Evolutionary conservation across 2,329 filamentous ascomycete species (phyloP).

Genomic region (Lachnellula willkommii): DNA sequence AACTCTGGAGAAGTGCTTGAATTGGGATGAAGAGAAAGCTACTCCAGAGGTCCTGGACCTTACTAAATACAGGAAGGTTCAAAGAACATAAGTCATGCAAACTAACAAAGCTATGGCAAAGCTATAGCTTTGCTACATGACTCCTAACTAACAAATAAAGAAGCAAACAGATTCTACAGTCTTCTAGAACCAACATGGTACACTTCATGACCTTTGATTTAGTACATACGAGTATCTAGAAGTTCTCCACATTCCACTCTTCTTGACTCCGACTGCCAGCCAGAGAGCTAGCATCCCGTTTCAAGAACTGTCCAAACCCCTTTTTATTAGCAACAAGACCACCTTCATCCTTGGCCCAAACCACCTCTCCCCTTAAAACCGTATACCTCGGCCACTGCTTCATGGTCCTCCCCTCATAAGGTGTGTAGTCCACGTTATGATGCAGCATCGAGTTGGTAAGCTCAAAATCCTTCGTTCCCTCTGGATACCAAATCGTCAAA

Average conservation of each 20-base stretch:
- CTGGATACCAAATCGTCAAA: slow-evolving; percentile 53
- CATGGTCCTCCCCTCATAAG: slow-evolving; percentile 52
- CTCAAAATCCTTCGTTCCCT: slow-evolving; percentile 38
- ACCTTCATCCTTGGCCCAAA: slow-evolving; percentile 51
- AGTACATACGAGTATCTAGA: slow-evolving; percentile 7
- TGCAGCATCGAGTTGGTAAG: slow-evolving; percentile 51
- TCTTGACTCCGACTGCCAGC: slow-evolving; percentile 31
- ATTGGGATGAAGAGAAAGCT: too few relatives aligned
- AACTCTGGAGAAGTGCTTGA: too few relatives aligned
- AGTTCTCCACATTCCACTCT: slow-evolving; percentile 30
- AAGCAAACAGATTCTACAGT: too few relatives aligned
- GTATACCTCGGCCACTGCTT: slow-evolving; percentile 59
- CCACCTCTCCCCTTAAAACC: slow-evolving; percentile 51
- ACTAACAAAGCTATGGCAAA: too few relatives aligned
- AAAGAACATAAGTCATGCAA: too few relatives aligned
- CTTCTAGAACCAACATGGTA: too few relatives aligned
- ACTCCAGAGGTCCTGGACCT: too few relatives aligned
- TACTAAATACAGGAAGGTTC: too few relatives aligned
- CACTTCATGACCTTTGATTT: neutral
- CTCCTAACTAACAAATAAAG: too few relatives aligned
- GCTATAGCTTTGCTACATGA: too few relatives aligned
- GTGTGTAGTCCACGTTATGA: slow-evolving; percentile 58
- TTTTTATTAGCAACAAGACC: slow-evolving; percentile 43
- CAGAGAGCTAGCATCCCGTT: slow-evolving; percentile 35
- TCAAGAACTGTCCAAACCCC: slow-evolving; percentile 45